Evolutionary conservation across 1,284 basidiomycete species (phyloP), one percentile per base, ranked within the genome.

Genomic region (Ceratobasidium sp.): DNA sequence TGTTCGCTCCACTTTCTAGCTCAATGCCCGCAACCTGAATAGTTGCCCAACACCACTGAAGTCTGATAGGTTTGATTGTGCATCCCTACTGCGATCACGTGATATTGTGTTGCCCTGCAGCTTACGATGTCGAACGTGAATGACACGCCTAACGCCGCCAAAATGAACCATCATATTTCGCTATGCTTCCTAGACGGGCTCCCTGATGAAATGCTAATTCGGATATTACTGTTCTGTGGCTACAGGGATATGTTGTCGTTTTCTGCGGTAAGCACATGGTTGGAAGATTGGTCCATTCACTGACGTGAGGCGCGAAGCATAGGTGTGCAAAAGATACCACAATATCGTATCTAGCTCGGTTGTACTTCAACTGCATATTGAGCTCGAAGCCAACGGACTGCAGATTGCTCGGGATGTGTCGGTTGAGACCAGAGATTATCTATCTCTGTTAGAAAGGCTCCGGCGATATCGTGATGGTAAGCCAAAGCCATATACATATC

Each of bases 31-130:
- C 25, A 29, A 29, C 25, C 25, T 29, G 25, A 29, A 29, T 29
- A 29, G 25, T 29, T 29, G 25, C 25, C 25, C 25, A 29, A 29
- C 25, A 29, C 25, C 25, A 29, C 25, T 29, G 25, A 29, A 29
- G 25, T 29, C 25, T 29, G 25, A 29, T 29, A 29, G 25, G 25
- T 29, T 29, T 29, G 25, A 29, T 29, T 29, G 25, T 29, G 25
- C 25, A 29, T 29, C 25, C 25, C 25, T 29, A 29, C 25, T 29
- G 25, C 43, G 98, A 88, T 66, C 99, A 83, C 3, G 95, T 98
- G 65, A 99, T 40, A 5, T 6, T 6, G 37, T 11, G 96, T 96
- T 67, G 97, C 84, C 68, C 98, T 86, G 37, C 37, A 5, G 9
- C 9, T 9, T 9, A 11, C 40, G 8, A 43, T 43, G 40, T 11